Conservation (phyloP, 2,329 filamentous ascomycete genomes). For the Biscogniauxia sp. region DNA sequence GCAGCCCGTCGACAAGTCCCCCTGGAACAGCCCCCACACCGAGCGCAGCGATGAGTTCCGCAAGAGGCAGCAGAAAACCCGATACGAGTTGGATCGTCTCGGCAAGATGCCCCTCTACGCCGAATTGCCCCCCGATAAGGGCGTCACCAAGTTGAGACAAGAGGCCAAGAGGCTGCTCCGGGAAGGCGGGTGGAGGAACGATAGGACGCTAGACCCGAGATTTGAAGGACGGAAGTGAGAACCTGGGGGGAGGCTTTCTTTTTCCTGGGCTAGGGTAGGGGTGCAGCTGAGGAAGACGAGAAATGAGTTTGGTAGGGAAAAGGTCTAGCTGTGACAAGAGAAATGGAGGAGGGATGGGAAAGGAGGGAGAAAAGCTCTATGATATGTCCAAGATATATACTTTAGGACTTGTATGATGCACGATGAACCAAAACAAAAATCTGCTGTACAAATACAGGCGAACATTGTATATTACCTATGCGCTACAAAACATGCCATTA, state of each 20-base stretch:
- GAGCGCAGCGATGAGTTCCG: slow-evolving; percentile 44
- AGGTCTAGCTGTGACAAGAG: background rate
- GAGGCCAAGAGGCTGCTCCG: slow-evolving; percentile 63
- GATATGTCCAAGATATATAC: background rate
- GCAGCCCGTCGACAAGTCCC: slow-evolving; percentile 52
- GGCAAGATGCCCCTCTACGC: slow-evolving; percentile 41
- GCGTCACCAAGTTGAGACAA: slow-evolving; percentile 40
- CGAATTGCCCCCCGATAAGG: slow-evolving; percentile 39
- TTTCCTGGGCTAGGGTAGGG: background rate
- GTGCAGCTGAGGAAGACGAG: background rate
- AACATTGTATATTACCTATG: background rate
- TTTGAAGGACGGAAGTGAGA: slow-evolving; percentile 42
- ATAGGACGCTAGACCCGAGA: slow-evolving; percentile 44
- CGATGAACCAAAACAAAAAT: background rate
- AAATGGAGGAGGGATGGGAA: slow-evolving; percentile 7
- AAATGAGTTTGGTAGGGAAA: background rate
- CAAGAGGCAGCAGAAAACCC: slow-evolving; percentile 37
- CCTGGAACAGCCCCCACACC: slow-evolving; percentile 65
- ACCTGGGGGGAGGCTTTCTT: slow-evolving; percentile 11
- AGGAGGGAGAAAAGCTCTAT: background rate
- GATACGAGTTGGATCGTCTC: slow-evolving; percentile 29
- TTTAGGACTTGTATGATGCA: background rate
- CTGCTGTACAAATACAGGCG: background rate
- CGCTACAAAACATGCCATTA: background rate
- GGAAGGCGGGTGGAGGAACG: slow-evolving; percentile 59